These are phyloP conservation scores for Eutypa lata DNA, from an alignment of 2,329 filamentous ascomycete genomes.

Conservation along the genomic window DNA sequence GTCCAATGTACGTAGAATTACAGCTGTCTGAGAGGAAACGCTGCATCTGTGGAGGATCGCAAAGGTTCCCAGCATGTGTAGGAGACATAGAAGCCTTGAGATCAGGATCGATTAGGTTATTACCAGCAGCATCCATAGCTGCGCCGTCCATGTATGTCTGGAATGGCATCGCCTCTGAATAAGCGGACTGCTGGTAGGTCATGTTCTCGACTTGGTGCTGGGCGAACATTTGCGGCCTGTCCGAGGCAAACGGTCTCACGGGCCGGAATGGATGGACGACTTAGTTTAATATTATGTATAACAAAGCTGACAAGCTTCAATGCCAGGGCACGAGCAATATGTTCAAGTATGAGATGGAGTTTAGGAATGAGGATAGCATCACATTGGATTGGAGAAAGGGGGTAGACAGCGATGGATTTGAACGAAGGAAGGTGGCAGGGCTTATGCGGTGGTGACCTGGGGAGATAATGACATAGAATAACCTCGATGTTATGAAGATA, in stretches of 20 bases:
- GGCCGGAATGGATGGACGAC: not conserved
- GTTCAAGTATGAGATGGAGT: not conserved
- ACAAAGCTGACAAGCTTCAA: not conserved
- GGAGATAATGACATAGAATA: not conserved
- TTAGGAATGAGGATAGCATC: not conserved
- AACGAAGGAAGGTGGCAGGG: not conserved
- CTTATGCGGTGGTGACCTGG: not conserved
- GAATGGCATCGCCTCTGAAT: constrained; percentile 12
- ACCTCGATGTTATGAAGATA: not conserved
- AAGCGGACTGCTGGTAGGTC: constrained; percentile 15
- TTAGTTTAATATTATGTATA: not conserved
- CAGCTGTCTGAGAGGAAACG: constrained; percentile 26
- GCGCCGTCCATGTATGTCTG: constrained; percentile 8
- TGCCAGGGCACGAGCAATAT: not conserved
- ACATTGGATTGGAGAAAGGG: not conserved
- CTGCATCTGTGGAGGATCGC: constrained; percentile 22
- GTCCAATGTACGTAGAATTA: constrained; percentile 23
- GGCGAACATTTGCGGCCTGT: not conserved
- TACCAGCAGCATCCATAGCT: constrained; percentile 9
- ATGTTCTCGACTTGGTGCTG: constrained; percentile 3
- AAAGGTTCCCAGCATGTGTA: constrained; percentile 8
- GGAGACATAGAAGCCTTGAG: constrained; percentile 20
- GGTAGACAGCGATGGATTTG: not conserved
- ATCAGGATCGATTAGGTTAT: constrained; percentile 23
- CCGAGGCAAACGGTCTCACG: not conserved